A percentile compares a stretch with the other conserved stretches of the same genome.
These are phyloP conservation scores for Tricholoma sp. DNA, from an alignment of 768 basidiomycete species.

Conservation along the genomic window DNA sequence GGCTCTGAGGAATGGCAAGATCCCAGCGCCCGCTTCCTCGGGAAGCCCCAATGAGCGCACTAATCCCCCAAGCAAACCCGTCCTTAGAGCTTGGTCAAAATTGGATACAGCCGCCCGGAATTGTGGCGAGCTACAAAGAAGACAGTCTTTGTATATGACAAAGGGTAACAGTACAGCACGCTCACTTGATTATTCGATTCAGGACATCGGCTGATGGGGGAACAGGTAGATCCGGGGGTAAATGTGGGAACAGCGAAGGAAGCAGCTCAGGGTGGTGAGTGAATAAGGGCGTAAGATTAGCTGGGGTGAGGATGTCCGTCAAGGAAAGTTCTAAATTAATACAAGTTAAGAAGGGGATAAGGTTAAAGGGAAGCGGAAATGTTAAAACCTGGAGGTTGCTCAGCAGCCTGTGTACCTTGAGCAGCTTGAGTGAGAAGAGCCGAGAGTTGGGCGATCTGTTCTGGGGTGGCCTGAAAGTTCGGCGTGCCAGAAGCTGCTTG, in stretches of 20 bases:
- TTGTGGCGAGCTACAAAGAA: conserved; percentile 57
- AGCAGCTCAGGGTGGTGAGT: conserved; percentile 63
- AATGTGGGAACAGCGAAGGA: conserved; percentile 68
- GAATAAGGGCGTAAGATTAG: conserved; percentile 71
- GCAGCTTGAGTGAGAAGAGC: conserved; percentile 34
- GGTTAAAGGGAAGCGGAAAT: not conserved
- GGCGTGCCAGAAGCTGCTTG: conserved; percentile 15
- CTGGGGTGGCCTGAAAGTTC: conserved; percentile 45
- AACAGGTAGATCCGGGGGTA: conserved; percentile 71
- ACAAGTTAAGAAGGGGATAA: not conserved
- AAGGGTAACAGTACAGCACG: not conserved
- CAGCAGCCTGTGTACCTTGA: conserved; percentile 33
- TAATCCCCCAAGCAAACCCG: conserved; percentile 69
- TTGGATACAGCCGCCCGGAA: conserved; percentile 75
- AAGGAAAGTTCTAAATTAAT: conserved; percentile 51
- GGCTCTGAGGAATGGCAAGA: conserved; percentile 76
- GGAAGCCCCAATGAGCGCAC: conserved; percentile 79
- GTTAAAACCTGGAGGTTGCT: conserved; percentile 22
- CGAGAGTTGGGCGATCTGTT: conserved; percentile 61
- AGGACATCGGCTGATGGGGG: conserved; percentile 67
- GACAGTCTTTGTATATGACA: conserved; percentile 2
- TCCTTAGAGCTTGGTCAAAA: conserved; percentile 81
- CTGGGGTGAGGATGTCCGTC: conserved; percentile 69
- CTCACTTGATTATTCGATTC: conserved; percentile 61
- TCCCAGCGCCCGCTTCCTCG: conserved; percentile 75